A percentile compares a stretch with the other conserved stretches of the same genome.
phyloP scores from a whole-genome alignment of 257 asterid genomes.

The Jacaranda copaia region DNA sequence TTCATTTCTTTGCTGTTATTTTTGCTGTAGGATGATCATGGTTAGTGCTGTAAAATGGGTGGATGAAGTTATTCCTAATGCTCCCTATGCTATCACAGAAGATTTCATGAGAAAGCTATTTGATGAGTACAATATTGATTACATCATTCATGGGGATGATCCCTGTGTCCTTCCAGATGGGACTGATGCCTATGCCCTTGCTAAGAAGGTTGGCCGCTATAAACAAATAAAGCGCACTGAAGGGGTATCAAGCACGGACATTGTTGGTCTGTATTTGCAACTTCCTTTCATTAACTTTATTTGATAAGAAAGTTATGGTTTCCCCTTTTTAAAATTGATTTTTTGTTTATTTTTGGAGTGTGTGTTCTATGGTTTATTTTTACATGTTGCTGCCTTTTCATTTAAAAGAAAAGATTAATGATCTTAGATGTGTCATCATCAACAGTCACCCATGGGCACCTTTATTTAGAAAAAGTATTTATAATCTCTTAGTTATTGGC shows the following conservation, averaged over 20 bases:
- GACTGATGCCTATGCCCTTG: constrained; percentile 95
- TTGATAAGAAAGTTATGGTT: constrained; percentile 2
- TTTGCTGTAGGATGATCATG: constrained; percentile 81
- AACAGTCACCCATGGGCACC: neutral
- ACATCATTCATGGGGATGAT: constrained; percentile 95
- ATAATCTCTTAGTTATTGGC: constrained; percentile 5
- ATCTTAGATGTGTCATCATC: neutral
- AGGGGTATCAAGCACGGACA: constrained; percentile 96
- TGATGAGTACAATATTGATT: constrained; percentile 86
- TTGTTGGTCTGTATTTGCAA: constrained; percentile 69
- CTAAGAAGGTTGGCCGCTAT: constrained; percentile 92
- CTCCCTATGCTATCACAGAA: constrained; percentile 96
- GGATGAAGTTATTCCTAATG: constrained; percentile 94
- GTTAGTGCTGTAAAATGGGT: constrained; percentile 98
- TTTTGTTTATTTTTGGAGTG: neutral
- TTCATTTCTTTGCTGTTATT: constrained; percentile 25
- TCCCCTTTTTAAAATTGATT: neutral
- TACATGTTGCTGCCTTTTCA: neutral
- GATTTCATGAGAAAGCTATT: constrained; percentile 92
- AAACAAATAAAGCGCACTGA: constrained; percentile 97
- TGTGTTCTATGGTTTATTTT: neutral
- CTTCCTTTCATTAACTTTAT: constrained; percentile 29
- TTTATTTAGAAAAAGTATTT: neutral
- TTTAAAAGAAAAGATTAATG: neutral
- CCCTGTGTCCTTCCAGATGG: constrained; percentile 97